Conservation (phyloP, 108 stramenopile species). For the Mediolabrus comicus region DNA sequence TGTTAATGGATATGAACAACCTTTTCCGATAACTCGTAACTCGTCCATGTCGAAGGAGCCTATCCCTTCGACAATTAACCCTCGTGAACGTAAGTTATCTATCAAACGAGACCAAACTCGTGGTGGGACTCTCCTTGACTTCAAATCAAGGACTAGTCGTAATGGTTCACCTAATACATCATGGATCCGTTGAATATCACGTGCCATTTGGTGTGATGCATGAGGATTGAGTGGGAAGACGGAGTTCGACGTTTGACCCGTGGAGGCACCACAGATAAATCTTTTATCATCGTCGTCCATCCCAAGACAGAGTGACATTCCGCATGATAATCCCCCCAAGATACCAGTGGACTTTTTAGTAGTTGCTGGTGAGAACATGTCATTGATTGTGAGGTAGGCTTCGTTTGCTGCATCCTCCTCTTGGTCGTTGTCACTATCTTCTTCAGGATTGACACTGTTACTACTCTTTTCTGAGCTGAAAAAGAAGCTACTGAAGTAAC, state of each 20-base stretch:
- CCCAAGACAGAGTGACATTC: slow-evolving; percentile 50
- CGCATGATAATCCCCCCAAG: slow-evolving; percentile 20
- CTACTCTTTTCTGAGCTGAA: background rate
- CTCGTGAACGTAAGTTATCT: slow-evolving; percentile 42
- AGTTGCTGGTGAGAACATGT: slow-evolving; percentile 23
- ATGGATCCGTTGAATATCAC: slow-evolving; percentile 38
- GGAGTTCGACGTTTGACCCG: background rate
- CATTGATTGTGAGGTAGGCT: slow-evolving; percentile 29
- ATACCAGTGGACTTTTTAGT: background rate
- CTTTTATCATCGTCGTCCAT: background rate
- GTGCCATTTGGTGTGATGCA: slow-evolving; percentile 44
- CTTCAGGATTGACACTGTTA: background rate
- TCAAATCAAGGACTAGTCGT: slow-evolving; percentile 56
- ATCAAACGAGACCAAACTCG: slow-evolving; percentile 59
- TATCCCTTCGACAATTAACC: slow-evolving; percentile 52
- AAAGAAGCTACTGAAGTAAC: background rate
- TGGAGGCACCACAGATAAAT: background rate
- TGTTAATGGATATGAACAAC: slow-evolving; percentile 34
- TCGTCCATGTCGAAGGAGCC: slow-evolving; percentile 62
- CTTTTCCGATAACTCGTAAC: slow-evolving; percentile 42
- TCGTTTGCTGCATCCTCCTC: slow-evolving; percentile 11
- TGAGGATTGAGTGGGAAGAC: slow-evolving; percentile 11
- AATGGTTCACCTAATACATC: slow-evolving; percentile 44
- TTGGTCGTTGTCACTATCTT: background rate
- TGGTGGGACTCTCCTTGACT: slow-evolving; percentile 51